Percentiles rank a stretch among this genome's conserved stretches.
phyloP scores from a whole-genome alignment of 371 early-diverging fungal species.

The Phascolomyces articulosus region DNA sequence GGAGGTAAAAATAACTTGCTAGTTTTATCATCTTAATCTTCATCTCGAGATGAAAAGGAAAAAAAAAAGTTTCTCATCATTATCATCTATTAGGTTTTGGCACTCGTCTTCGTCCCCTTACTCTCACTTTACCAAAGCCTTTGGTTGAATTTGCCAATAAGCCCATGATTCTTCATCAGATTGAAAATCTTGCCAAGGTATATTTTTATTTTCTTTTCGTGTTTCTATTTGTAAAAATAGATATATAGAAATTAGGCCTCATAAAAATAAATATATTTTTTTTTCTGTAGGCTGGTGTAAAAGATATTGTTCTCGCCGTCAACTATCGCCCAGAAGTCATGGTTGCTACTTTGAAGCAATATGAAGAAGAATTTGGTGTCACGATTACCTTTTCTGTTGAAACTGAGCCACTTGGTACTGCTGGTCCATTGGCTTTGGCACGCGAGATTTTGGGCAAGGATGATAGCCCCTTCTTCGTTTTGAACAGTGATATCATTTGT shows the following conservation, averaged over 20 bases:
- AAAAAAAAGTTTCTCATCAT: background rate
- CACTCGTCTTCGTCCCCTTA: slow-evolving; percentile 98
- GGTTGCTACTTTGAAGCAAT: slow-evolving; percentile 86
- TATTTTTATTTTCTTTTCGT: background rate
- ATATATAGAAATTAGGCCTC: slow-evolving; percentile 15
- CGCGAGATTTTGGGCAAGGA: slow-evolving; percentile 90
- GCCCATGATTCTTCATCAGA: slow-evolving; percentile 99
- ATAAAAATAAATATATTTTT: too few relatives aligned
- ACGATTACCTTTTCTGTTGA: slow-evolving; percentile 98
- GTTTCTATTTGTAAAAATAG: background rate
- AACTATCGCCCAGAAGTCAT: slow-evolving; percentile 98
- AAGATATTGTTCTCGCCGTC: slow-evolving; percentile 98
- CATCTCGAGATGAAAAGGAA: background rate
- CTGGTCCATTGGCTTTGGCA: slow-evolving; percentile 98
- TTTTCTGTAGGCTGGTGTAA: slow-evolving; percentile 98
- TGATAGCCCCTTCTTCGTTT: slow-evolving; percentile 97
- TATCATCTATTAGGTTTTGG: slow-evolving; percentile 84
- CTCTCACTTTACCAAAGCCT: slow-evolving; percentile 98
- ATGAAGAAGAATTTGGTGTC: slow-evolving; percentile 89
- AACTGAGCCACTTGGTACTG: slow-evolving; percentile 96
- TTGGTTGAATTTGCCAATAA: slow-evolving; percentile 99
- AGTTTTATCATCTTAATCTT: background rate
- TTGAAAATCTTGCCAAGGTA: slow-evolving; percentile 97
- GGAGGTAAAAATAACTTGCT: slow-evolving; percentile 75
- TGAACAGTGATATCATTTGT: slow-evolving; percentile 99